Percentiles rank a stretch among this genome's conserved stretches.
Conservation (phyloP, 1,284 basidiomycete species). For the Lentinula novae-zelandiae region DNA sequence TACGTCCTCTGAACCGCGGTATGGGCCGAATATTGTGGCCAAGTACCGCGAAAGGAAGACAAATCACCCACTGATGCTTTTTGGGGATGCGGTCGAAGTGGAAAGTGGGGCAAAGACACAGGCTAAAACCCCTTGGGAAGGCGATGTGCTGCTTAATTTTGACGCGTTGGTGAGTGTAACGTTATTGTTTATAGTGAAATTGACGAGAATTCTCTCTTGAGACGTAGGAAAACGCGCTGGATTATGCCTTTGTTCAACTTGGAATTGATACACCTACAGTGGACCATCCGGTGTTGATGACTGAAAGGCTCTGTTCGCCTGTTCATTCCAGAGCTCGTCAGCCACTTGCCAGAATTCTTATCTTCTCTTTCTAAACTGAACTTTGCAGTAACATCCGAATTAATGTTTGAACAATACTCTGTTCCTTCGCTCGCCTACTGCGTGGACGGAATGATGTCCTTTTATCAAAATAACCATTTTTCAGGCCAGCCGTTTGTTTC, state of each 20-base stretch:
- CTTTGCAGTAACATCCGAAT: conserved; percentile 82
- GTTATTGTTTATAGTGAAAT: conserved; percentile 6
- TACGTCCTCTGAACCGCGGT: conserved; percentile 45
- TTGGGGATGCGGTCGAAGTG: conserved; percentile 80
- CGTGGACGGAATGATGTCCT: conserved; percentile 91
- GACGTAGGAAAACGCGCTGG: conserved; percentile 87
- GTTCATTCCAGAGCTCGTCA: conserved; percentile 83
- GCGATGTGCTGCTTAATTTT: conserved; percentile 84
- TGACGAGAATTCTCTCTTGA: conserved; percentile 26
- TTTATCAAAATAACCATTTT: conserved; percentile 69
- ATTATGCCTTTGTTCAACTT: conserved; percentile 88
- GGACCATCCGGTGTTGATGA: conserved; percentile 91
- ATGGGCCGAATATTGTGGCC: conserved; percentile 70
- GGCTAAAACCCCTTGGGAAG: conserved; percentile 83
- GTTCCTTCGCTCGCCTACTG: conserved; percentile 88
- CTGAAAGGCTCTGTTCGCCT: conserved; percentile 88
- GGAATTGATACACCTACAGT: conserved; percentile 80
- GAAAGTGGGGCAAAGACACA: conserved; percentile 82
- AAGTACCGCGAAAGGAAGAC: conserved; percentile 87
- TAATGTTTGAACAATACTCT: conserved; percentile 93
- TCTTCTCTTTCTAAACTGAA: conserved; percentile 14
- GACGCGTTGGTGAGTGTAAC: conserved; percentile 78
- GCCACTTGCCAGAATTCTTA: conserved; percentile 27
- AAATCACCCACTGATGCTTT: conserved; percentile 77
- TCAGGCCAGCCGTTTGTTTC: conserved; percentile 36